Evolutionary conservation across 2,329 filamentous ascomycete species (phyloP), one percentile per base, ranked within the genome.

Genomic region (Xylariaceae sp.): DNA sequence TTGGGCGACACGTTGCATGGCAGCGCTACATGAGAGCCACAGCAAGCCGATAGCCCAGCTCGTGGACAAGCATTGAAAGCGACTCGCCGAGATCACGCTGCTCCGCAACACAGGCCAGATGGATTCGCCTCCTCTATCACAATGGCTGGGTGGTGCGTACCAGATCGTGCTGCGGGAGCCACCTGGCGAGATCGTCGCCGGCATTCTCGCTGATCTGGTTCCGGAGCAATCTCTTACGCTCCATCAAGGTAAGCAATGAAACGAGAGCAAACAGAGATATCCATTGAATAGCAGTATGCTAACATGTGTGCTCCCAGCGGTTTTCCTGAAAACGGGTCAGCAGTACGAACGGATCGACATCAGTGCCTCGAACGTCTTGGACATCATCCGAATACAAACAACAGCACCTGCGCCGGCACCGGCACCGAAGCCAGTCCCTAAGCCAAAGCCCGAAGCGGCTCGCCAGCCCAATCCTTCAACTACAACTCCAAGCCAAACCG

Each of bases 401-500:
- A 4, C 39, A n/a, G 59, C 57, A 23, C 37, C 55, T n/a, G 34
- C 37, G 5, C 30, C 42, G 23, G 23, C 42, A 45, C 13, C 11
- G 42, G 11, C 10, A 13, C 10, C 13, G 11, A 45, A 45, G 10
- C 13, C 13, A 5, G 42, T 6, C 5, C 10, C 35, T 48, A 18
- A 5, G 15, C 30, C 48, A 17, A 18, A 15, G 39, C 49, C 37
- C n/a, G n/a, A 9, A 30, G 10, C 15, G 18, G 44, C 65, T 34
- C 58, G 64, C 18, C 53, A 57, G 67, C 66, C 63, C 57, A 68
- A 58, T 56, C 66, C 48, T 13, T 56, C 64, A 4, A 58, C 71
- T 18, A 59, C 69, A 15, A 50, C 69, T 50, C 60, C 67, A 55
- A 72, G 76, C 45, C 58, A 58, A 63, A 66, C 76, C 35, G 68